phyloP scores from a whole-genome alignment of 2,329 filamentous ascomycete species.

The Endocalyx cinctus region DNA sequence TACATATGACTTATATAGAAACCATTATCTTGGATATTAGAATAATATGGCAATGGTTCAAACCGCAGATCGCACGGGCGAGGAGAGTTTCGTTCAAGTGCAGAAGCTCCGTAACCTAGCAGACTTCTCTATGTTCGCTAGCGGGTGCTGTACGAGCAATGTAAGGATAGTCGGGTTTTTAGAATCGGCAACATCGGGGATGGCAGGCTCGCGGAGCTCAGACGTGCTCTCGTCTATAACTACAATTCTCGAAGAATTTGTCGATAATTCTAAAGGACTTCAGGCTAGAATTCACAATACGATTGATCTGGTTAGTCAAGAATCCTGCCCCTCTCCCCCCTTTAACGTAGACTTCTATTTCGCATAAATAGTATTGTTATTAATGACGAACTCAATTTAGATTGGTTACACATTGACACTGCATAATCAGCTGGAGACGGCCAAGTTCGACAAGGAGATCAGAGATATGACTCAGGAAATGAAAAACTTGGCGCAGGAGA shows the following conservation, averaged over 20 bases:
- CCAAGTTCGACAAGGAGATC: constrained; percentile 4
- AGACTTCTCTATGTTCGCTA: constrained; percentile 3
- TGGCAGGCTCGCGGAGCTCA: not conserved
- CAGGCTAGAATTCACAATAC: constrained; percentile 9
- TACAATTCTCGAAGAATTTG: constrained; percentile 1
- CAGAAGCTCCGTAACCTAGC: constrained; percentile 1
- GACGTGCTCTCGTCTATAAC: not conserved
- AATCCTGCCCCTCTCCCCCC: no score
- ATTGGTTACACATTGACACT: constrained; percentile 9
- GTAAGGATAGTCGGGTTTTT: constrained; percentile 5
- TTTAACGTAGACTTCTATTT: no score
- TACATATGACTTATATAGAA: no score
- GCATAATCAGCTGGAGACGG: constrained; percentile 3
- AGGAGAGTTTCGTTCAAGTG: constrained; percentile 1
- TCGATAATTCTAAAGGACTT: constrained; percentile 4
- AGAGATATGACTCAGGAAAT: constrained; percentile 9
- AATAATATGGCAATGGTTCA: constrained; percentile 4
- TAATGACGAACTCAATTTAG: no score
- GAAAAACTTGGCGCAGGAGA: constrained; percentile 11
- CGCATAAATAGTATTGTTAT: no score
- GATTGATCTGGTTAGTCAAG: constrained; percentile 7
- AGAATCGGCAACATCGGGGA: not conserved
- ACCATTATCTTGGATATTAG: not conserved
- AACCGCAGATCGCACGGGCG: not conserved
- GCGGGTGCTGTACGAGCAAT: constrained; percentile 7